These are phyloP conservation scores for Capsella bursapastoris DNA, from an alignment of 345 rosid genomes.

Conservation along the genomic window DNA sequence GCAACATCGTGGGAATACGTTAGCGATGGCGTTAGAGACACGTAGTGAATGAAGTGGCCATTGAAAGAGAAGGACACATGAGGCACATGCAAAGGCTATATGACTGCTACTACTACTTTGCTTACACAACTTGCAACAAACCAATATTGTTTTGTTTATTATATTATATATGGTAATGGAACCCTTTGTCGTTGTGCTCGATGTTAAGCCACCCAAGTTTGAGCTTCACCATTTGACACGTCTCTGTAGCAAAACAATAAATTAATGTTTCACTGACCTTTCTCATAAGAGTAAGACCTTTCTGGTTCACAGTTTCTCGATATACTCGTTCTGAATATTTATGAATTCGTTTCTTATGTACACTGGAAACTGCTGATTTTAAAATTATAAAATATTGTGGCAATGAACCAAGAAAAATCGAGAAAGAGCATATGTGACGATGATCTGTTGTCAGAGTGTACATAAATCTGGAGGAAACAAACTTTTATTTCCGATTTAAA, in stretches of 20 bases:
- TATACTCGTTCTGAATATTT: no score
- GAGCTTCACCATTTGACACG: constrained; percentile 39
- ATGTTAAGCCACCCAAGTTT: constrained; percentile 35
- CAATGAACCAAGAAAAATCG: neutral
- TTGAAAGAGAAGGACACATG: constrained; percentile 11
- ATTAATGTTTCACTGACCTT: constrained; percentile 15
- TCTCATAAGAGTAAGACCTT: neutral
- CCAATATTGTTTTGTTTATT: neutral
- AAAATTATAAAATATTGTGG: no score
- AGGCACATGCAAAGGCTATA: constrained; percentile 43
- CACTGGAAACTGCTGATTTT: no score
- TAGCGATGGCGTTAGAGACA: constrained; percentile 22
- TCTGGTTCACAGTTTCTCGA: neutral
- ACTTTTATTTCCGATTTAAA: no score
- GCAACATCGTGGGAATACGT: constrained; percentile 18
- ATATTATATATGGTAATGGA: neutral
- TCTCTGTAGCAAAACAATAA: neutral
- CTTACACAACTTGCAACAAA: constrained; percentile 15
- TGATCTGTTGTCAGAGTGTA: neutral
- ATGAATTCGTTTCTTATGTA: no score
- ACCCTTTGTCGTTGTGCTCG: constrained; percentile 25
- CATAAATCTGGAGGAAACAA: neutral
- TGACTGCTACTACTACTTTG: neutral
- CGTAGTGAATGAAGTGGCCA: constrained; percentile 33
- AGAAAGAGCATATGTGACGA: constrained; percentile 26